Base-by-base conservation (phyloP, 2,329 filamentous ascomycete species). In the Claviceps pazoutovae region DNA sequence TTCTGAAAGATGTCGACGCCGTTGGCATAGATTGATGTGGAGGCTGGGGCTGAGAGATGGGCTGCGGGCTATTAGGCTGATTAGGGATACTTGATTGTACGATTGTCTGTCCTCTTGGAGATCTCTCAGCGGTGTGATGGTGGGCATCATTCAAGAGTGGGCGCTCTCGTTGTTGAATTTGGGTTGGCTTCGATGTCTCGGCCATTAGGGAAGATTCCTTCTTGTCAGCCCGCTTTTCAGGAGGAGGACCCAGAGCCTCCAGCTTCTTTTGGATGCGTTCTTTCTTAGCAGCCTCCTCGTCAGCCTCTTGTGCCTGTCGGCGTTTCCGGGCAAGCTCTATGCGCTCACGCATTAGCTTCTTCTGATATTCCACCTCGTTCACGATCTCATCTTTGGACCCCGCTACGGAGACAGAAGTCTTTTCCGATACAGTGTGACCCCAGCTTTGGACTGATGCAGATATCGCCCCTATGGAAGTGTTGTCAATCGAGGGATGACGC, bases 181-280 rank as follows among this genome's bases (percentile, higher is more conserved):
- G 63, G 14, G 60, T 61, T 6, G 66, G 62, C 17, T 59, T 62
- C 8, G 56, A 46, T 14, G 56, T 69, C 41, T 79, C 76, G 34
- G 73, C 64, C 13, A 69, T 65, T 21, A 70, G 62, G 6, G 64
- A 6, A 8, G 48, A 55, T 9, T 75, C 72, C 59, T 79, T 80
- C 61, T 79, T 80, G 4, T 71, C 67, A 49, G 73, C 76, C 61
- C 77, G 79, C 54, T 74, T 74, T 57, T 83, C 80, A 3, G 80
- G 79, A 2, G 77, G 71, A 16, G 82, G 80, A 0, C 83, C 84
- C 62, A 90, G 69, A 8, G 80, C 79, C 58, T 84, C 84, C 46
- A 90, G 68, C 65, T 87, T 88, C 62, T 83, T 75, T 47, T 81
- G 78, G 55, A 90, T 81, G 23, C 86, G 78, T 61, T 87, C 84